Conservation (phyloP, 345 rosid species). For the Turnera subulata region DNA sequence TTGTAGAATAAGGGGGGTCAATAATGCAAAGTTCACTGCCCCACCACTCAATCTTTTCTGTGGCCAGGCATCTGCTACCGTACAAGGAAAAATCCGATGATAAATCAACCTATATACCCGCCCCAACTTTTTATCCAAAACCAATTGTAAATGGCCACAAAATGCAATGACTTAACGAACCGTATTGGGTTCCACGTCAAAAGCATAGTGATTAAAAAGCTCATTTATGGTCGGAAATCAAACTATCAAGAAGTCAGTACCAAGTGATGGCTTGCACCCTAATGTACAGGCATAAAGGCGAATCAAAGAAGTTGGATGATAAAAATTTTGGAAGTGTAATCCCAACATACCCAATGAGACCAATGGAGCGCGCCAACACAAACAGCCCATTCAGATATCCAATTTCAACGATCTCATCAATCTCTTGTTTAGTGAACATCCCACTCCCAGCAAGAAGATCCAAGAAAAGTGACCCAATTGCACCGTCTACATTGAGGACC, state of each 20-base stretch:
- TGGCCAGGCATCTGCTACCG: background rate
- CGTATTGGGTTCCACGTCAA: background rate
- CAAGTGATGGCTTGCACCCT: background rate
- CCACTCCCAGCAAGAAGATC: slow-evolving; percentile 94
- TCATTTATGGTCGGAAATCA: background rate
- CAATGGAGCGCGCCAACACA: slow-evolving; percentile 87
- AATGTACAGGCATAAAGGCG: slow-evolving; percentile 7
- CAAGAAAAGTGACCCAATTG: slow-evolving; percentile 90
- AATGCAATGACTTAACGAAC: background rate
- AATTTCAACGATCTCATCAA: slow-evolving; percentile 81
- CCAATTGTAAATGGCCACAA: too few species aligned
- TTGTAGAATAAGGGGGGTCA: too few species aligned
- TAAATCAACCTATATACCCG: background rate
- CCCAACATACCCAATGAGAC: slow-evolving; percentile 71
- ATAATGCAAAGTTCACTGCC: background rate
- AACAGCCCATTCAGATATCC: slow-evolving; percentile 93
- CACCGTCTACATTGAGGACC: slow-evolving; percentile 85
- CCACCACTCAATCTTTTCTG: slow-evolving; percentile 3
- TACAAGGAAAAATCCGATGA: background rate
- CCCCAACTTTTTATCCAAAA: background rate
- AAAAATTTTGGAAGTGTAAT: background rate
- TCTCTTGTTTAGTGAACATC: slow-evolving; percentile 89
- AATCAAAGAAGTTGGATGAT: background rate
- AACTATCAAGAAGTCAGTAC: background rate
- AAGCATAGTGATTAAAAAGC: background rate